A percentile compares a stretch with the other conserved stretches of the same genome.
Conservation (phyloP, 768 basidiomycete species). For the Suillus americanus region DNA sequence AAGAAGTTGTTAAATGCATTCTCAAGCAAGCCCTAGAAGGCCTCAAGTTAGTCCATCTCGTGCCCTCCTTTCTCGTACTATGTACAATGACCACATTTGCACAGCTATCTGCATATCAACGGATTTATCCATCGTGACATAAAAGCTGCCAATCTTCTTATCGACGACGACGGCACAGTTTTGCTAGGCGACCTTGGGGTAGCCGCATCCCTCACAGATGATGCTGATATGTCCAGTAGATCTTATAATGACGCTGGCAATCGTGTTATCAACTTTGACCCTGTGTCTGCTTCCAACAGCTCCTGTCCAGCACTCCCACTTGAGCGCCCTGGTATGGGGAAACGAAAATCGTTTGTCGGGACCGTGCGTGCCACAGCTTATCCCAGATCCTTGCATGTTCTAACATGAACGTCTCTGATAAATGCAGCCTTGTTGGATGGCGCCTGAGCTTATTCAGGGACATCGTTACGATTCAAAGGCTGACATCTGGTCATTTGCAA, state of each 20-base stretch:
- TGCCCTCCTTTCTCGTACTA: slow-evolving; percentile 4
- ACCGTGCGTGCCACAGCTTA: slow-evolving; percentile 50
- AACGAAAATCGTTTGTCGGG: slow-evolving; percentile 90
- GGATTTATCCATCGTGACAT: slow-evolving; percentile 93
- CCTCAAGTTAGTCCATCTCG: slow-evolving; percentile 64
- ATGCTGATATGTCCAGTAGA: slow-evolving; percentile 42
- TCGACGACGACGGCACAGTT: slow-evolving; percentile 89
- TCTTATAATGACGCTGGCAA: slow-evolving; percentile 17
- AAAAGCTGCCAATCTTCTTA: slow-evolving; percentile 91
- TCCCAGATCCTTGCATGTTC: slow-evolving; percentile 1
- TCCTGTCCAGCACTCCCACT: slow-evolving; percentile 2
- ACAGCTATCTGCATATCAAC: slow-evolving; percentile 83
- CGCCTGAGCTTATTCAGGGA: slow-evolving; percentile 88
- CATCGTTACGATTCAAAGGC: slow-evolving; percentile 81
- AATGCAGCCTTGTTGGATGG: slow-evolving; percentile 90
- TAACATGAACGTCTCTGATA: neutral
- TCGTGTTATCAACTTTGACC: slow-evolving; percentile 38
- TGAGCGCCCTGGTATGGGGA: slow-evolving; percentile 55
- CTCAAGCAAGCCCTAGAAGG: slow-evolving; percentile 85
- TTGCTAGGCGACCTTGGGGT: slow-evolving; percentile 92
- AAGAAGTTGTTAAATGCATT: slow-evolving; percentile 84
- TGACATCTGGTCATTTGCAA: slow-evolving; percentile 96
- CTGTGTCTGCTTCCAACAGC: slow-evolving; percentile 15
- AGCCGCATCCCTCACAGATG: slow-evolving; percentile 79
- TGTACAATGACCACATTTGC: neutral